A percentile compares a stretch with the other conserved stretches of the same genome.
Conservation (phyloP, 768 basidiomycete species). For the Phylloporus sp. region DNA sequence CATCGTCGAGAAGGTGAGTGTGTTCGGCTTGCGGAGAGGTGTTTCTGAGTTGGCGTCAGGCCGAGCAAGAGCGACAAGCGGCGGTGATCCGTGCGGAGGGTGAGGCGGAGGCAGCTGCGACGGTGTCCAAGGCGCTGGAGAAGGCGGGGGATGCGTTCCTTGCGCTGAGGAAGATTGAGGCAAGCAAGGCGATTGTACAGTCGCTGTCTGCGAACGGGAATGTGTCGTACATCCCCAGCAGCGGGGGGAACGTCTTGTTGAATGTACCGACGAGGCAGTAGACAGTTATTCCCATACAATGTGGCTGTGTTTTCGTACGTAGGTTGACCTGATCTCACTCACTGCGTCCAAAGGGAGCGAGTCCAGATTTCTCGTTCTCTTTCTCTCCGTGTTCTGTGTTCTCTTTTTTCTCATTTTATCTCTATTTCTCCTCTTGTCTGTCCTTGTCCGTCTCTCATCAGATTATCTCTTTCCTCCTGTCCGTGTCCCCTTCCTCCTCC, state of each 20-base stretch:
- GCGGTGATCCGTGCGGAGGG: constrained; percentile 98
- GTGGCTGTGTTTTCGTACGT: constrained; percentile 21
- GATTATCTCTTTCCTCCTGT: constrained; percentile 38
- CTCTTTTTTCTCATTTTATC: constrained; percentile 31
- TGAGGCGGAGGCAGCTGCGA: constrained; percentile 94
- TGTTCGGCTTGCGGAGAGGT: background rate
- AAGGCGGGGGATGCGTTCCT: constrained; percentile 97
- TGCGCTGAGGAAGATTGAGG: constrained; percentile 93
- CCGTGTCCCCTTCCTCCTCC: constrained; percentile 18
- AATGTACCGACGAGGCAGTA: constrained; percentile 62
- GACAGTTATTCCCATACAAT: constrained; percentile 18
- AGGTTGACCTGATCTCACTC: constrained; percentile 23
- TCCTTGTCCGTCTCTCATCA: constrained; percentile 37
- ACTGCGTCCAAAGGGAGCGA: constrained; percentile 22
- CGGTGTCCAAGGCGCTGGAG: constrained; percentile 86
- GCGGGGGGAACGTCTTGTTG: constrained; percentile 75
- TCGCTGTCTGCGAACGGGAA: constrained; percentile 77
- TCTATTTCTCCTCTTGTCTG: constrained; percentile 33
- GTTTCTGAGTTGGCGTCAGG: constrained; percentile 46
- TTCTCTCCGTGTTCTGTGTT: constrained; percentile 24
- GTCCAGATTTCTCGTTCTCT: constrained; percentile 8
- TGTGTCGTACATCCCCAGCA: constrained; percentile 85
- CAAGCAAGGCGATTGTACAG: constrained; percentile 93
- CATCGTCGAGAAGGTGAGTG: constrained; percentile 90
- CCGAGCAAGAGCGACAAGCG: constrained; percentile 98